A percentile compares a stretch with the other conserved stretches of the same genome.
Conservation (phyloP, 1,284 basidiomycete genomes). For the Neonothopanus nambi region DNA sequence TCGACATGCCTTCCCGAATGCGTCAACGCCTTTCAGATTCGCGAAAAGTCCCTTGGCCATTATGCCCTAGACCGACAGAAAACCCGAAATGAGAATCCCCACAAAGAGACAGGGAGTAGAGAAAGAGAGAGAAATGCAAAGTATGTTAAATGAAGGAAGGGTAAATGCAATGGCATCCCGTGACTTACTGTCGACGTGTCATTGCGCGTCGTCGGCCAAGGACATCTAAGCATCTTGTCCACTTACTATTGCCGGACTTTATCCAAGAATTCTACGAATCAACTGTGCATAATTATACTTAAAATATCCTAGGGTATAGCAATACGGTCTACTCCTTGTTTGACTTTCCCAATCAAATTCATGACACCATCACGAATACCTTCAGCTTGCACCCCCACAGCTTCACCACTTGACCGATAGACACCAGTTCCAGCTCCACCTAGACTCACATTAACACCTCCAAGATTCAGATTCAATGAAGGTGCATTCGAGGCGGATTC, state of each 20-base stretch:
- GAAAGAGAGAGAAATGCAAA: conserved; percentile 29
- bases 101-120: conserved; percentile 25
- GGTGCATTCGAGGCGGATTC: conserved; percentile 69
- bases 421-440: conserved; percentile 86
- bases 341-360: conserved; percentile 84
- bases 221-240: not conserved
- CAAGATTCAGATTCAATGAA: conserved; percentile 85
- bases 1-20: conserved; percentile 89
- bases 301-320: conserved; percentile 39
- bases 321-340: conserved; percentile 84
- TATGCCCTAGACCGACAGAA: conserved; percentile 20
- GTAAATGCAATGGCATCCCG: conserved; percentile 22
- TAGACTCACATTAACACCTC: conserved; percentile 87
- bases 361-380: conserved; percentile 84
- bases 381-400: conserved; percentile 76
- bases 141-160: conserved; percentile 24
- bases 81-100: not conserved
- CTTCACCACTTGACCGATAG: conserved; percentile 75
- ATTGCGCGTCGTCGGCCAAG: conserved; percentile 15
- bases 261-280: conserved; percentile 3
- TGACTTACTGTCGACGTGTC: conserved; percentile 23
- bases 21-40: conserved; percentile 85
- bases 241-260: conserved; percentile 5
- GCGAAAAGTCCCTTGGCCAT: conserved; percentile 79
- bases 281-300: conserved; percentile 2